Evolutionary conservation across 2,329 filamentous ascomycete genomes (phyloP).

Genomic region (Tolypocladium capitatum): DNA sequence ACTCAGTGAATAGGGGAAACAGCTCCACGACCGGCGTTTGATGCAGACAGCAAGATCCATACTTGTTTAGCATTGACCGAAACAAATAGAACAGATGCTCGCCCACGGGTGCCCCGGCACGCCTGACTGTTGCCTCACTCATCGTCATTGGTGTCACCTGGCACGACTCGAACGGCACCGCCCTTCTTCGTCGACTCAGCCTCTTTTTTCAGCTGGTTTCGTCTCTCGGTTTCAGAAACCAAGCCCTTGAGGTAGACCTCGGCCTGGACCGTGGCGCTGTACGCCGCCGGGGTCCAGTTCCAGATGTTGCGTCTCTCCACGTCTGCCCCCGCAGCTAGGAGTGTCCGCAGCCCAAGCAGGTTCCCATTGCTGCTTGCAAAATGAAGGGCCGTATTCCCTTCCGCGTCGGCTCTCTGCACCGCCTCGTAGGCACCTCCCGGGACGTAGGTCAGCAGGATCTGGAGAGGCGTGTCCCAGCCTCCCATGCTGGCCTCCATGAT

Average conservation of each 20-base stretch:
- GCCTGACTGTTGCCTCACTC: constrained; percentile 10
- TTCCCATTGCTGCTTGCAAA: constrained; percentile 76
- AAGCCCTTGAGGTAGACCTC: constrained; percentile 75
- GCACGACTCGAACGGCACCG: constrained; percentile 30
- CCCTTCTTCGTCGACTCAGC: constrained; percentile 27
- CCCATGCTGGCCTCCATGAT: constrained; percentile 51
- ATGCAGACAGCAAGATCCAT: not conserved
- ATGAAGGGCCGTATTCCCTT: constrained; percentile 79
- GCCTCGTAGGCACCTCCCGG: constrained; percentile 39
- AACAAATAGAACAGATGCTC: not conserved
- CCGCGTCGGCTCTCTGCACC: constrained; percentile 46
- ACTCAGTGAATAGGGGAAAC: not conserved
- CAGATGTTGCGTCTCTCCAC: constrained; percentile 58
- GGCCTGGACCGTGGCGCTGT: constrained; percentile 68
- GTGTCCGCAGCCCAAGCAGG: constrained; percentile 59
- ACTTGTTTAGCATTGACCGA: not conserved
- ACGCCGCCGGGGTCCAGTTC: constrained; percentile 73
- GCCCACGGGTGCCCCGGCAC: not conserved
- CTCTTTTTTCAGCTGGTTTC: constrained; percentile 27
- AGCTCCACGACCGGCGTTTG: not conserved
- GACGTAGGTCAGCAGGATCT: constrained; percentile 48
- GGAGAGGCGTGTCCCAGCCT: constrained; percentile 51
- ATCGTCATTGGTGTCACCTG: constrained; percentile 21
- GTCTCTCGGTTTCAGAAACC: constrained; percentile 56
- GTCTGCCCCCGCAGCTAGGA: constrained; percentile 68